Conservation (phyloP, 345 rosid species). For the Turnera subulata region DNA sequence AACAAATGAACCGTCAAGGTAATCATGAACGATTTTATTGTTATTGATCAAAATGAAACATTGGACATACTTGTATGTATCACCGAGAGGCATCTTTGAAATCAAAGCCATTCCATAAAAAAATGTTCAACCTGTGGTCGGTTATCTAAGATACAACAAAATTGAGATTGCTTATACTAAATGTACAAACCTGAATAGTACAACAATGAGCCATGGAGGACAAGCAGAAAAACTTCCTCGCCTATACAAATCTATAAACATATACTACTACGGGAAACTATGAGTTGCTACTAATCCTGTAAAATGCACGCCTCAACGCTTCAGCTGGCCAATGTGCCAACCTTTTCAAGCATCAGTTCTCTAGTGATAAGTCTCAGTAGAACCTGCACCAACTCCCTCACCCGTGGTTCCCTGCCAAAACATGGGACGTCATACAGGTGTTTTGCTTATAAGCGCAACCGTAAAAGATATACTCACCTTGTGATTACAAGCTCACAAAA, state of each 20-base stretch:
- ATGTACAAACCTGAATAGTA: constrained; percentile 12
- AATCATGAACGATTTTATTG: too few species aligned
- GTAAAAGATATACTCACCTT: too few species aligned
- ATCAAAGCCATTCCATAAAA: too few species aligned
- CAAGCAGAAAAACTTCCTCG: constrained; percentile 6
- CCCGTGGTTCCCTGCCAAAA: constrained; percentile 63
- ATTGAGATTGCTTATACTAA: neutral
- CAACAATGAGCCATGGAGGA: constrained; percentile 13
- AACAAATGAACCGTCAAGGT: too few species aligned
- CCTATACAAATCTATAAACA: constrained; percentile 6
- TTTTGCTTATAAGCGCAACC: too few species aligned
- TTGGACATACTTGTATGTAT: too few species aligned
- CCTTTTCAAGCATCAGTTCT: constrained; percentile 65
- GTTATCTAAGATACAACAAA: neutral
- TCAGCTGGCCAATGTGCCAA: constrained; percentile 12
- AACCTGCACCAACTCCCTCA: constrained; percentile 72
- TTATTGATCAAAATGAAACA: too few species aligned
- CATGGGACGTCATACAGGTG: too few species aligned
- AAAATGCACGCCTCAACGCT: neutral
- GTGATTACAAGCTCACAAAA: constrained; percentile 85
- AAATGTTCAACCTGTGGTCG: neutral
- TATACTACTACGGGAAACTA: neutral
- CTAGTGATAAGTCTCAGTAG: constrained; percentile 56
- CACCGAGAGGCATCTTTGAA: too few species aligned
- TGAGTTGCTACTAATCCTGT: neutral